Conservation (phyloP, 805 yeast species). For the Kluyveromyces starmeri region DNA sequence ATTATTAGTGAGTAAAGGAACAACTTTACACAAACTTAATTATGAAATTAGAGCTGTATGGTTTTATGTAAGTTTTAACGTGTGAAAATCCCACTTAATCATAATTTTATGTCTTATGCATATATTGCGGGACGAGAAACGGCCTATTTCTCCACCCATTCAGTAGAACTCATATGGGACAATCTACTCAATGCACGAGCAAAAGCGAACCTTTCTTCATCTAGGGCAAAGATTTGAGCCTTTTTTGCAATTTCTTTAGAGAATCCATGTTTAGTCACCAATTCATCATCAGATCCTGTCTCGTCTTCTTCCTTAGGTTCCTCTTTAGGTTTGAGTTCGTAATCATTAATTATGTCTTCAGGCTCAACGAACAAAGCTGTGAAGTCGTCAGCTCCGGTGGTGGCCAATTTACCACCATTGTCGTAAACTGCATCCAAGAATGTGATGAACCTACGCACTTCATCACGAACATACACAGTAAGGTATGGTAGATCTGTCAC, state of each 20-base stretch:
- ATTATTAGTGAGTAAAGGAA: too few relatives aligned
- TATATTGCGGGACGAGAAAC: too few relatives aligned
- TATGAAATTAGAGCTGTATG: too few relatives aligned
- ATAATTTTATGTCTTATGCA: too few relatives aligned
- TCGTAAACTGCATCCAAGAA: slow-evolving; percentile 95
- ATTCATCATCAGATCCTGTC: slow-evolving; percentile 38
- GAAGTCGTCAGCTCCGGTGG: slow-evolving; percentile 81
- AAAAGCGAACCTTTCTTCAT: slow-evolving; percentile 94
- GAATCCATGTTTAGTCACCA: slow-evolving; percentile 71
- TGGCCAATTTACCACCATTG: slow-evolving; percentile 77
- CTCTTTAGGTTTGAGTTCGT: slow-evolving; percentile 23
- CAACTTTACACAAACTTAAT: too few relatives aligned
- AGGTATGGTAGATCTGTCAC: slow-evolving; percentile 88
- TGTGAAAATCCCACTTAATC: too few relatives aligned
- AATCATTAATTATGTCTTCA: slow-evolving; percentile 38
- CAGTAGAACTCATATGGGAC: slow-evolving; percentile 87
- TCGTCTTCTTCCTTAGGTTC: slow-evolving; percentile 23
- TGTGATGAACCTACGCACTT: slow-evolving; percentile 85
- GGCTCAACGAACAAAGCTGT: slow-evolving; percentile 81
- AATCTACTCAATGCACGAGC: slow-evolving; percentile 89
- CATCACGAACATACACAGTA: slow-evolving; percentile 68
- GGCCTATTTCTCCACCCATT: slow-evolving; percentile 77
- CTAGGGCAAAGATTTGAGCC: slow-evolving; percentile 74
- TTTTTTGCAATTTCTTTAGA: slow-evolving; percentile 61
- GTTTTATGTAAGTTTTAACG: too few relatives aligned